These are phyloP conservation scores for Parmelia sp. DNA, from an alignment of 495 filamentous ascomycete species.

Conservation along the genomic window DNA sequence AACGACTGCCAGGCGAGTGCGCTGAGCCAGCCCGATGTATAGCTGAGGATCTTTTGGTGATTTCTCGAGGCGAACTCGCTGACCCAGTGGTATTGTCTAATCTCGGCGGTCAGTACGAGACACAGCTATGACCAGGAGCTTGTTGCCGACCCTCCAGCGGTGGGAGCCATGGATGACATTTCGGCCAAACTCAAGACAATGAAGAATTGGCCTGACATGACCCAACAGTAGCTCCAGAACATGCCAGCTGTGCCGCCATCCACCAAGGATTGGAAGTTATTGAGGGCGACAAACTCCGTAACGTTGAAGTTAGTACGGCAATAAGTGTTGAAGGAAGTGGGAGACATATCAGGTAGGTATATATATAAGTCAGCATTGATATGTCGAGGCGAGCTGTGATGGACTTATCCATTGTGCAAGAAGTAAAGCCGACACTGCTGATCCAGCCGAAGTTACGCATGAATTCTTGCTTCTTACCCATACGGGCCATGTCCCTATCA, in stretches of 20 bases:
- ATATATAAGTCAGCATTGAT: no score
- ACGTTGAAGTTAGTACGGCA: no score
- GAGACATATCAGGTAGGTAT: no score
- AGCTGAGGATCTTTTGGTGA: no score
- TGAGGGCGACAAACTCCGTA: no score
- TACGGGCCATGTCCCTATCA: slow-evolving; percentile 3
- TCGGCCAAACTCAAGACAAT: not conserved
- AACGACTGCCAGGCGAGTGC: no score
- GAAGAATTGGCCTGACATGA: not conserved
- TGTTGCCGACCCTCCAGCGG: not conserved
- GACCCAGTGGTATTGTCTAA: no score
- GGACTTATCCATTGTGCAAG: slow-evolving; percentile 4
- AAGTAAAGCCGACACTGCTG: not conserved
- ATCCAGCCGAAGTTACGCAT: not conserved
- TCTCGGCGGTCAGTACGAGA: no score
- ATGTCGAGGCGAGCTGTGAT: not conserved
- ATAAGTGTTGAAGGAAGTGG: no score
- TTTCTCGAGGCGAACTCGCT: no score
- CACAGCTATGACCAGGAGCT: no score
- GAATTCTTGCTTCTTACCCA: slow-evolving; percentile 2
- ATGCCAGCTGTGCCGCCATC: not conserved
- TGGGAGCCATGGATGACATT: slow-evolving; percentile 1
- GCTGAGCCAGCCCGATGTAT: no score
- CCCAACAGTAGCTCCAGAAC: not conserved
- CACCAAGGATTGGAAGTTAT: not conserved